These are phyloP conservation scores for Brassica incana DNA, from an alignment of 345 rosid genomes.

Conservation along the genomic window DNA sequence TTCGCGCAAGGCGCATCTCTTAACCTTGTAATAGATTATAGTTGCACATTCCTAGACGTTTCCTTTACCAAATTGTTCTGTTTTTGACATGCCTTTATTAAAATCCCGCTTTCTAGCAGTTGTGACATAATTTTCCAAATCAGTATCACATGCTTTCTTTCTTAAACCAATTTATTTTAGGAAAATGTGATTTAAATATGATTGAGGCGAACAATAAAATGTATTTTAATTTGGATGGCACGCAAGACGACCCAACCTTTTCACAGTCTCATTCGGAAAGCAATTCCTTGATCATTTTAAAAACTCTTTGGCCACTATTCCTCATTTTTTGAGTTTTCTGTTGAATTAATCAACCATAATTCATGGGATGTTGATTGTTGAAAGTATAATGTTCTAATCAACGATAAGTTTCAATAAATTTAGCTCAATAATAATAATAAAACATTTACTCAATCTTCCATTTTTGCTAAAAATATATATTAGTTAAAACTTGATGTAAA, in stretches of 20 bases:
- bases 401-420: background rate
- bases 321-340: background rate
- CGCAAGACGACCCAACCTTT: background rate
- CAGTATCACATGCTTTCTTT: slow-evolving; percentile 14
- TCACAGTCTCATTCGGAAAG: background rate
- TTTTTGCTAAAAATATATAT: background rate
- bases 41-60: slow-evolving; percentile 11
- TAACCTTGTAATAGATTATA: background rate
- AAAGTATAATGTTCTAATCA: background rate
- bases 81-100: background rate
- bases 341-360: background rate
- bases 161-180: background rate
- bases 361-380: background rate
- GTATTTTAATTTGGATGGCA: background rate
- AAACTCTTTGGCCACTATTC: background rate
- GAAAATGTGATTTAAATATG: slow-evolving; percentile 7
- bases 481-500: background rate
- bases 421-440: background rate
- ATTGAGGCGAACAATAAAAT: background rate
- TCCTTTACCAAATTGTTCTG: background rate
- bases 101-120: background rate
- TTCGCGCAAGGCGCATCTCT: no score
- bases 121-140: slow-evolving; percentile 26
- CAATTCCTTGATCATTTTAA: background rate
- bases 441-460: background rate